These are phyloP conservation scores for Eucalyptus marginata DNA, from an alignment of 345 rosid species.

Conservation along the genomic window DNA sequence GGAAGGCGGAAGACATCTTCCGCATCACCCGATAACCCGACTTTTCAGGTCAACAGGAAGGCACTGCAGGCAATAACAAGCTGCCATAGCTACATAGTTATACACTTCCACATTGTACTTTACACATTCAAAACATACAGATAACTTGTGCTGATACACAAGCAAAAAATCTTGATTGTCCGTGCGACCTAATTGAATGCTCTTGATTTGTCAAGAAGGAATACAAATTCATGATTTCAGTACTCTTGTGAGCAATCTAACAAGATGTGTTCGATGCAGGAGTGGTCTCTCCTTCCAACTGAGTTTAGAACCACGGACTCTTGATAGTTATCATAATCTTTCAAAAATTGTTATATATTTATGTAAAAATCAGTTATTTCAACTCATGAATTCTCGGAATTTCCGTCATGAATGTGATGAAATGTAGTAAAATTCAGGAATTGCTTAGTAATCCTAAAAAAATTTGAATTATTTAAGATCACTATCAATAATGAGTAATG, in stretches of 20 bases:
- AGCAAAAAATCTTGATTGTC: background rate
- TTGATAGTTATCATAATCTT: background rate
- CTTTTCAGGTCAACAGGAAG: background rate
- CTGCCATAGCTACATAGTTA: background rate
- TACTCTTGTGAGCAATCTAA: background rate
- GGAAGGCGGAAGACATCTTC: conserved; percentile 29
- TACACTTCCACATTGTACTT: background rate
- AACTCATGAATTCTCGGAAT: background rate
- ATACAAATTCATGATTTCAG: background rate
- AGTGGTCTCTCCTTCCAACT: background rate
- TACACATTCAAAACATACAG: background rate
- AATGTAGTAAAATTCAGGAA: background rate
- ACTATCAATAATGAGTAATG: background rate
- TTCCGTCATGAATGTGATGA: background rate
- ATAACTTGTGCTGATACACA: background rate
- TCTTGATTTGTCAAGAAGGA: background rate
- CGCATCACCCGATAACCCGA: conserved; percentile 16
- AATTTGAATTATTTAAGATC: background rate
- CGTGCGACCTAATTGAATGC: background rate
- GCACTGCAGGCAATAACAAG: background rate
- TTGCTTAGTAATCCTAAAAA: background rate
- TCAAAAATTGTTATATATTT: background rate
- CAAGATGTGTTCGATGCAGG: background rate
- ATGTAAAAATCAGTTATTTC: background rate
- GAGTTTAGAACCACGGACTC: background rate